Conservation (phyloP, 768 basidiomycete genomes). For the Neoboletus magnificus region DNA sequence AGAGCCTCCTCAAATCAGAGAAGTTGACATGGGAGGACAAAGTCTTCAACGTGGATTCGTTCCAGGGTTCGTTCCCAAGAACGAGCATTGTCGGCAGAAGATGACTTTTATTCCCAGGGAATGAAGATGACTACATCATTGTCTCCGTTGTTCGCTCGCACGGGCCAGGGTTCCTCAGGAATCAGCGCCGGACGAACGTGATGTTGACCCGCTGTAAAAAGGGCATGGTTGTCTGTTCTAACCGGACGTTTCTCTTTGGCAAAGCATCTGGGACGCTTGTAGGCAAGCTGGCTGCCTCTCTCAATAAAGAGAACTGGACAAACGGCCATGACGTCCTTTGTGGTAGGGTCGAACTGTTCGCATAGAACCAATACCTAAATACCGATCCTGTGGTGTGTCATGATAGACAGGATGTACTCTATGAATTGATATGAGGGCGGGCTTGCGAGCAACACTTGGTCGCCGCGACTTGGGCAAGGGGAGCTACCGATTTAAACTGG, state of each 20-base stretch:
- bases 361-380: background rate
- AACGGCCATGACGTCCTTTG: constrained; percentile 7
- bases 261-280: constrained; percentile 21
- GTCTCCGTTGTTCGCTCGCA: constrained; percentile 63
- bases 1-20: constrained; percentile 46
- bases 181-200: constrained; percentile 70
- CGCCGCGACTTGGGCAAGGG: background rate
- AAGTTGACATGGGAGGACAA: constrained; percentile 58
- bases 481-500: background rate
- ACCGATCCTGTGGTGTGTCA: background rate
- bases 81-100: background rate
- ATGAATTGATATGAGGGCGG: too few relatives aligned
- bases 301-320: constrained; percentile 16
- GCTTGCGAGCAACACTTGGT: background rate
- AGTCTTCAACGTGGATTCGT: constrained; percentile 74
- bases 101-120: constrained; percentile 46
- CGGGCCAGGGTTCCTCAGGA: constrained; percentile 61
- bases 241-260: constrained; percentile 27
- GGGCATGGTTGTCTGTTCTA: constrained; percentile 72
- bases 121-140: constrained; percentile 75
- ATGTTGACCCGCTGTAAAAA: constrained; percentile 77
- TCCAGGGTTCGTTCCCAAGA: constrained; percentile 57
- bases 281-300: constrained; percentile 20
- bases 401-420: background rate
- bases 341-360: background rate